Evolutionary conservation across 2,329 filamentous ascomycete species (phyloP), one percentile per base, ranked within the genome.

Genomic region (Endoconidiophora laricicola): DNA sequence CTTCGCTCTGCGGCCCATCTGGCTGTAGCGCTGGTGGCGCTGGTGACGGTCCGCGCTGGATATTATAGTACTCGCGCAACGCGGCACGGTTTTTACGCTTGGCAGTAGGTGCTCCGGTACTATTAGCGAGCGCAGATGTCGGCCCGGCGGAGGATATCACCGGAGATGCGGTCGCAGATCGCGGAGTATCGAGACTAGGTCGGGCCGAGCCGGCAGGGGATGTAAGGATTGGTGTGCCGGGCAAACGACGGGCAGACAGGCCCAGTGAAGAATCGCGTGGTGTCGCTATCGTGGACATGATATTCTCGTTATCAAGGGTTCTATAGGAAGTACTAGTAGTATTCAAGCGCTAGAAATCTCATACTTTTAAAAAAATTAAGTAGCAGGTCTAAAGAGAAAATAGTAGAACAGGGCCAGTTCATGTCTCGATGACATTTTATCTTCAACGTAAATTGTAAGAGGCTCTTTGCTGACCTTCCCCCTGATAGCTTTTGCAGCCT

Each of bases 11-110:
- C 9, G 43, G 48, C n/a, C 45, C 44, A 44, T 55, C 53, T 5
- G 46, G 48, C 46, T 43, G 22, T 7, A 23, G 33, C 22, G 42
- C 42, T 22, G 23, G 14, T 22, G 38, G 26, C 26, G 16, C 47
- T 14, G 50, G 46, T 22, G 64, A 58, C 36, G 53, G 57, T 63
- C 60, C 18, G 57, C 58, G 37, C 60, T 65, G 39, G 46, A 96
- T 74, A 61, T 91, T 91, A 67, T 96, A 96, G 70, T 94, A 96
- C 61, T 95, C 87, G 58, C 91, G 83, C 18, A 96, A 74, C 5
- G 90, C 90, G 50, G 83, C 78, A 56, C 90, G 83, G 66, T 94
- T 94, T 54, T 83, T 68, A 50, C 72, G 70, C 55, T 68, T 72
- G 52, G 62, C 65, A 58, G 59, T 63, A 52, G 55, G 62, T 54